Conservation (phyloP, 345 rosid species). For the Heritiera fomes region DNA sequence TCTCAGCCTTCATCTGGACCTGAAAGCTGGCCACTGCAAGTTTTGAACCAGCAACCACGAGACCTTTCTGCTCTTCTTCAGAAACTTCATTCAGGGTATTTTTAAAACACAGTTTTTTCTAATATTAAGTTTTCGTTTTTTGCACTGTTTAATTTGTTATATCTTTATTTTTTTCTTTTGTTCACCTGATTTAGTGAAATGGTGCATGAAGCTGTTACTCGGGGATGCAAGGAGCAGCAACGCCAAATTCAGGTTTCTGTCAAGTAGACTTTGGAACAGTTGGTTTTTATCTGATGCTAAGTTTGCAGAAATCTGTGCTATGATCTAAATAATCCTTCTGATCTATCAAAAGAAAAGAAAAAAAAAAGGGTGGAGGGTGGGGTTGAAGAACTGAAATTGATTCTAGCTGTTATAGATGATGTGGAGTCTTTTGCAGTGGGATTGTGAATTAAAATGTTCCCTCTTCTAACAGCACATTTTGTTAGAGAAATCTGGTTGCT, state of each 20-base stretch:
- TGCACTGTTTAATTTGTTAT: slow-evolving; percentile 14
- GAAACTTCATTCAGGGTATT: slow-evolving; percentile 93
- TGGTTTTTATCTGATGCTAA: background rate
- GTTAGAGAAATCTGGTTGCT: background rate
- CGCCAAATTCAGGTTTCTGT: slow-evolving; percentile 83
- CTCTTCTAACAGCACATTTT: slow-evolving; percentile 1
- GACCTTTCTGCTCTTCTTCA: slow-evolving; percentile 88
- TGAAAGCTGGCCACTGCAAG: slow-evolving; percentile 90
- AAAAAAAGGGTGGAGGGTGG: background rate
- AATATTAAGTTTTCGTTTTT: background rate
- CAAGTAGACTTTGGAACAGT: background rate
- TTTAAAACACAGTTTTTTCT: slow-evolving; percentile 18
- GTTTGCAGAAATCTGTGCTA: slow-evolving; percentile 1
- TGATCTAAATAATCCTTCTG: background rate
- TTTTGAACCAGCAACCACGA: slow-evolving; percentile 90
- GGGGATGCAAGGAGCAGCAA: slow-evolving; percentile 95
- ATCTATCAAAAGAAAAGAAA: slow-evolving; percentile 1
- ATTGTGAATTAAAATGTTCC: slow-evolving; percentile 12
- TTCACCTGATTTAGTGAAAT: slow-evolving; percentile 58
- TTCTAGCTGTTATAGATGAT: slow-evolving; percentile 5
- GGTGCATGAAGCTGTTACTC: slow-evolving; percentile 82
- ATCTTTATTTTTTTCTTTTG: slow-evolving; percentile 13
- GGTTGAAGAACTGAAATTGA: background rate
- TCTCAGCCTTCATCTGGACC: slow-evolving; percentile 57
- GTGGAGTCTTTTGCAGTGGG: background rate